Base-by-base conservation (phyloP, 2,329 filamentous ascomycete species). In the Plenodomus biglobosus region DNA sequence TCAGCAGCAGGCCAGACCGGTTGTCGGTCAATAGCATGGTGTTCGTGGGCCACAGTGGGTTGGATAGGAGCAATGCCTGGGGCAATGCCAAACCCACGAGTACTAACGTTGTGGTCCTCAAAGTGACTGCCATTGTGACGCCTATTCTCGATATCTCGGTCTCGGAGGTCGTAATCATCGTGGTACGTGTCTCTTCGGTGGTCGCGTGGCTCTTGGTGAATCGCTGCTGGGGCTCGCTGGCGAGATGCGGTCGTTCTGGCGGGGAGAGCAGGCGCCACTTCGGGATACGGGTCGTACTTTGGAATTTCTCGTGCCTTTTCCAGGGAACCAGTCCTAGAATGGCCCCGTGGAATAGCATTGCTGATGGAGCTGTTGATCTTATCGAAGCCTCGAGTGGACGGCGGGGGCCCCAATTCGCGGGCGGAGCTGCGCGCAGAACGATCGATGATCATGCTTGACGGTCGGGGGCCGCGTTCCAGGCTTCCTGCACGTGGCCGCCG, bases 331-430 rank as follows among this genome's bases (percentile, higher is more conserved):
- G 69, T 62, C 18, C 69, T 51, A 19, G 35, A 58, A 32, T 60
- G 61, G 11, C 58, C 51, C 11, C 66, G 55, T 11, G 53, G 50
- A 19, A 66, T 44, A 42, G 50, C 55, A 32, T 44, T 56, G 57
- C 81, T 81, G 20, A 66, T 43, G 42, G 50, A 54, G 32, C 45
- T 56, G 57, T 81, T 81, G 54, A 88, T 81, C 70, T 83, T 87
- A 59, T 90, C 87, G 55, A 90, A 83, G 0, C 85, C 87, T 58
- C 86, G 78, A 2, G 84, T 88, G 4, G 85, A 82, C 3, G 85
- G 85, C 8, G 88, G 87, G 2, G 86, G 87, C 15, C 68, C 68
- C 2, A 69, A 61, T 40, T 71, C 70, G 27, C 70, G 65, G 16
- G 59, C 52, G n/a, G 68, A 74, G 39, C 39, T 71, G 58, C 66